phyloP scores from a whole-genome alignment of 768 basidiomycete species.

The Termitomyces sp. region DNA sequence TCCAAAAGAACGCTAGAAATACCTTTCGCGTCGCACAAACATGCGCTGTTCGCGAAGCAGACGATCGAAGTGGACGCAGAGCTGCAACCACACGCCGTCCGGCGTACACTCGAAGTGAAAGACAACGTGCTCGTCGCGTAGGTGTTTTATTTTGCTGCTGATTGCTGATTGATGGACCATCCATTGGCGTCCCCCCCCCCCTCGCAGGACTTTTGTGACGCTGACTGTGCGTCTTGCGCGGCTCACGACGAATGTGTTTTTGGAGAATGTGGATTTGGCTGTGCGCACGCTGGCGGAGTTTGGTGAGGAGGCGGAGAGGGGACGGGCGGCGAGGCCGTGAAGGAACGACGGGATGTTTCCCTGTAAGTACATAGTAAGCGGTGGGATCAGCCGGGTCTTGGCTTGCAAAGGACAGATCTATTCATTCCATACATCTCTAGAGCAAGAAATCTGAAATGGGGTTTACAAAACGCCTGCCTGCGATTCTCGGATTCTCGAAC shows the following conservation, averaged over 20 bases:
- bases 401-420: too few relatives aligned
- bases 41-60: constrained; percentile 77
- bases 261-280: constrained; percentile 87
- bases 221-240: constrained; percentile 83
- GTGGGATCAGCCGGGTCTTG: too few relatives aligned
- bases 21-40: constrained; percentile 68
- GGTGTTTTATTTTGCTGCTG: constrained; percentile 22
- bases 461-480: not conserved
- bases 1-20: constrained; percentile 54
- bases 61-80: constrained; percentile 86
- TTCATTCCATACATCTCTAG: not conserved
- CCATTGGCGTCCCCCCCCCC: not conserved
- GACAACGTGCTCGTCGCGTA: constrained; percentile 72
- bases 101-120: constrained; percentile 62
- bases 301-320: constrained; percentile 53
- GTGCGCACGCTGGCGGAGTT: constrained; percentile 79
- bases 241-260: constrained; percentile 76
- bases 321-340: not conserved
- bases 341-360: not conserved
- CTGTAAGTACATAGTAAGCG: too few relatives aligned
- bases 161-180: not conserved
- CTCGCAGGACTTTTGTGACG: constrained; percentile 70
- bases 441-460: too few relatives aligned
- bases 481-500: not conserved
- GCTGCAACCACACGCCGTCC: constrained; percentile 76